These are phyloP conservation scores for Colletotrichum euphorbiae DNA, from an alignment of 2,329 filamentous ascomycete species.

Conservation along the genomic window DNA sequence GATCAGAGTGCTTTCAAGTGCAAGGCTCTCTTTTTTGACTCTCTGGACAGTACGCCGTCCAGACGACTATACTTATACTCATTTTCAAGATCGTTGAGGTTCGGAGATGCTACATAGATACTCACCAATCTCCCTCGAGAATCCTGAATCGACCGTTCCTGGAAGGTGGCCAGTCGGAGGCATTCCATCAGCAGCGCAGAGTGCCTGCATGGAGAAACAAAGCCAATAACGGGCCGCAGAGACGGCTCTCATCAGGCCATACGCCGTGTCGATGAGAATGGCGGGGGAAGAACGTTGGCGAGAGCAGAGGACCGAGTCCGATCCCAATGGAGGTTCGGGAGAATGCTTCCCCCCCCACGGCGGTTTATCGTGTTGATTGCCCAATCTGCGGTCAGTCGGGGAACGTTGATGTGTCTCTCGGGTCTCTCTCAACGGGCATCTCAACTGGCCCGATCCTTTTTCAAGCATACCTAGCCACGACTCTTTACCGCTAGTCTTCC, in stretches of 20 bases:
- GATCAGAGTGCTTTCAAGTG: slow-evolving; percentile 15
- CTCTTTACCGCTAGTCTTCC: not conserved
- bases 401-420: slow-evolving; percentile 11
- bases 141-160: slow-evolving; percentile 17
- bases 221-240: slow-evolving; percentile 22
- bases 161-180: slow-evolving; percentile 17
- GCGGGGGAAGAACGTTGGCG: slow-evolving; percentile 18
- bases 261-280: slow-evolving; percentile 25
- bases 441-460: slow-evolving; percentile 5
- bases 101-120: slow-evolving; percentile 2
- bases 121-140: slow-evolving; percentile 22
- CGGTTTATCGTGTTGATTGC: not conserved
- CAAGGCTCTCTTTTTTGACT: not conserved
- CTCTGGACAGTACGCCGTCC: not conserved
- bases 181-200: slow-evolving; percentile 28
- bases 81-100: slow-evolving; percentile 22
- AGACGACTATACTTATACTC: slow-evolving; percentile 14
- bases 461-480: not conserved
- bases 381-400: not conserved
- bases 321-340: not conserved
- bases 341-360: slow-evolving; percentile 30
- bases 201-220: slow-evolving; percentile 32
- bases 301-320: not conserved
- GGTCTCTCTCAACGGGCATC: slow-evolving; percentile 9
- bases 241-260: slow-evolving; percentile 13